Conservation (phyloP, 2,329 filamentous ascomycete genomes). For the Paracamarosporium sp. region DNA sequence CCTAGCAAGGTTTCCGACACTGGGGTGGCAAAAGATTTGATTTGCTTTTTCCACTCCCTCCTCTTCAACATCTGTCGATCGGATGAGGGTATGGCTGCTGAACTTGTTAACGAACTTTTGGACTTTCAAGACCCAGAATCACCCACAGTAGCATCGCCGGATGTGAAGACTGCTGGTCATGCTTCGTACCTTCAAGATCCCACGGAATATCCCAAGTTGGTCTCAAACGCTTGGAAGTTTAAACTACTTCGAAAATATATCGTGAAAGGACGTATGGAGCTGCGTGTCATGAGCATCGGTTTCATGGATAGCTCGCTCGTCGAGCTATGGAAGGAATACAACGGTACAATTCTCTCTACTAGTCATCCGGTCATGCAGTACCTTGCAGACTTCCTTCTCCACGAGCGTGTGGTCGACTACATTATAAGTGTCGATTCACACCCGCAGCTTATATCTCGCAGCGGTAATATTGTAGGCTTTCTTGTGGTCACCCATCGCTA, state of each 20-base stretch:
- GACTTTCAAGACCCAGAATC: slow-evolving; percentile 31
- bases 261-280: slow-evolving; percentile 85
- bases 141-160: slow-evolving; percentile 21
- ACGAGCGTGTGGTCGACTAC: slow-evolving; percentile 79
- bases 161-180: neutral
- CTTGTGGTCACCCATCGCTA: slow-evolving; percentile 81
- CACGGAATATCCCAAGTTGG: slow-evolving; percentile 56
- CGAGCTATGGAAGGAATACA: slow-evolving; percentile 61
- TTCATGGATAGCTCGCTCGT: slow-evolving; percentile 76
- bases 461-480: slow-evolving; percentile 85
- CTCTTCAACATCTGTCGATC: slow-evolving; percentile 35
- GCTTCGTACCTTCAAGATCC: slow-evolving; percentile 29
- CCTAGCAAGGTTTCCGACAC: slow-evolving; percentile 36
- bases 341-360: slow-evolving; percentile 41
- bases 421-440: slow-evolving; percentile 91
- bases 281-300: slow-evolving; percentile 81
- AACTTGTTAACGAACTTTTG: slow-evolving; percentile 33
- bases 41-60: slow-evolving; percentile 27
- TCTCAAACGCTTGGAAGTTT: slow-evolving; percentile 73
- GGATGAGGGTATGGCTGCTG: slow-evolving; percentile 28
- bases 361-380: slow-evolving; percentile 67
- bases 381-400: slow-evolving; percentile 72
- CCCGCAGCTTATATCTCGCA: slow-evolving; percentile 83
- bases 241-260: slow-evolving; percentile 73
- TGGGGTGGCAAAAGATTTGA: slow-evolving; percentile 30